A percentile compares a stretch with the other conserved stretches of the same genome.
These are phyloP conservation scores for Neofusicoccum cordaticola DNA, from an alignment of 2,329 filamentous ascomycete species.

Conservation along the genomic window DNA sequence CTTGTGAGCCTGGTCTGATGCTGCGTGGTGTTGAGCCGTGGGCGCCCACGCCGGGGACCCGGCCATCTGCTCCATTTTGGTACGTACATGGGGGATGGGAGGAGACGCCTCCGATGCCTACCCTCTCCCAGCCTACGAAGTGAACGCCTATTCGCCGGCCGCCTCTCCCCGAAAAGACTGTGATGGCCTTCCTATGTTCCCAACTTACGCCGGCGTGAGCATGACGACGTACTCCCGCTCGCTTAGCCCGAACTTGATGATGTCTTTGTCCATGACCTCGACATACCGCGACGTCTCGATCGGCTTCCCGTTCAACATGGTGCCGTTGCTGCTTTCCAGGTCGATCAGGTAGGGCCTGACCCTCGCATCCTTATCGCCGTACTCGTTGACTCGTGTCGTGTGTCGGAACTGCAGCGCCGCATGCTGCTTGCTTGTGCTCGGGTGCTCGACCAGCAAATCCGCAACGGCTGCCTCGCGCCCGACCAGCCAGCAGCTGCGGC, in stretches of 20 bases:
- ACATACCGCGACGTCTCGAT: constrained; percentile 76
- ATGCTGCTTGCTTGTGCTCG: constrained; percentile 92
- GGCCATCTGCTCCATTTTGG: background rate
- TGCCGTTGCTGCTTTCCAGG: constrained; percentile 90
- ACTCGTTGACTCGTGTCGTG: constrained; percentile 79
- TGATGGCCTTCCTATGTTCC: background rate
- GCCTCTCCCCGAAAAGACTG: background rate
- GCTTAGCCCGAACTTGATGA: constrained; percentile 83
- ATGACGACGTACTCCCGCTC: constrained; percentile 95
- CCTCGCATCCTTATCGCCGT: constrained; percentile 73
- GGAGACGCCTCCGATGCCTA: background rate
- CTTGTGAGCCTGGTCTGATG: background rate
- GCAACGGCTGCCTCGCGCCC: constrained; percentile 78
- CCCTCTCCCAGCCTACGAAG: background rate
- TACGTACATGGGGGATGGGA: background rate
- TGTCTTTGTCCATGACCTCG: constrained; percentile 83
- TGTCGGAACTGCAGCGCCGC: constrained; percentile 92
- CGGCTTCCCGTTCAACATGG: constrained; percentile 71
- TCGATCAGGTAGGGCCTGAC: constrained; percentile 83
- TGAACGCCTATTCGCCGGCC: no score
- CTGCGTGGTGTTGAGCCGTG: background rate
- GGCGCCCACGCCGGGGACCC: no score
- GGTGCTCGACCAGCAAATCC: constrained; percentile 82
- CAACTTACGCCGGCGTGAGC: constrained; percentile 53
- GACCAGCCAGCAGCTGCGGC: constrained; percentile 84